Conservation (phyloP, 2,329 filamentous ascomycete species). For the Coleophoma eucalyptorum region DNA sequence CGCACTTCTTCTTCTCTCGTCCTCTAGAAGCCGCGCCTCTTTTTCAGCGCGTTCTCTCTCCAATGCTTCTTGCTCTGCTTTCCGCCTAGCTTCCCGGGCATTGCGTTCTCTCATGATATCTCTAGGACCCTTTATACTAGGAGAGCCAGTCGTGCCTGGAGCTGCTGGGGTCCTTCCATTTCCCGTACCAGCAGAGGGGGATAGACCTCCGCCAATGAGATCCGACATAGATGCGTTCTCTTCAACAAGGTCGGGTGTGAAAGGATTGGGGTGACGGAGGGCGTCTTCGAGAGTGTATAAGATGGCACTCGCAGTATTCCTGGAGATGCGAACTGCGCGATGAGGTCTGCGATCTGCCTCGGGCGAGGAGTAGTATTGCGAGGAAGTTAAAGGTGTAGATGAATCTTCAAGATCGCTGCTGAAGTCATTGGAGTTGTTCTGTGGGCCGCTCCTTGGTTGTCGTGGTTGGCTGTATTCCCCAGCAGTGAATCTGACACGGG, state of each 20-base stretch:
- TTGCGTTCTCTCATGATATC: slow-evolving; percentile 88
- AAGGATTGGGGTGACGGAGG: slow-evolving; percentile 74
- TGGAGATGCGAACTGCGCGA: slow-evolving; percentile 64
- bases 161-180: slow-evolving; percentile 40
- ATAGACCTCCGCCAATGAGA: slow-evolving; percentile 57
- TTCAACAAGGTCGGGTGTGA: slow-evolving; percentile 81
- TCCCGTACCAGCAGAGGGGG: slow-evolving; percentile 55
- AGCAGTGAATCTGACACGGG: slow-evolving; percentile 16
- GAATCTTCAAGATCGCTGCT: slow-evolving; percentile 19
- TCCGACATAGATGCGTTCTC: slow-evolving; percentile 93
- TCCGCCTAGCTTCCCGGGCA: slow-evolving; percentile 69
- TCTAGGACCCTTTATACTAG: slow-evolving; percentile 73
- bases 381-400: slow-evolving; percentile 18
- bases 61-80: slow-evolving; percentile 43
- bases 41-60: slow-evolving; percentile 46
- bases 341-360: slow-evolving; percentile 34
- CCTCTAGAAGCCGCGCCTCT: slow-evolving; percentile 50
- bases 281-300: slow-evolving; percentile 91
- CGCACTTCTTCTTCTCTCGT: slow-evolving; percentile 47
- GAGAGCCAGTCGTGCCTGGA: slow-evolving; percentile 43
- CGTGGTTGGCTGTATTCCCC: background rate
- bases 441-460: slow-evolving; percentile 9
- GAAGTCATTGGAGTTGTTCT: slow-evolving; percentile 21
- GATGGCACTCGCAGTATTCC: slow-evolving; percentile 82
- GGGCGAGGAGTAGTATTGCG: slow-evolving; percentile 14